Conservation (phyloP, 2,329 filamentous ascomycete genomes). For the Aspergillus unguis region DNA sequence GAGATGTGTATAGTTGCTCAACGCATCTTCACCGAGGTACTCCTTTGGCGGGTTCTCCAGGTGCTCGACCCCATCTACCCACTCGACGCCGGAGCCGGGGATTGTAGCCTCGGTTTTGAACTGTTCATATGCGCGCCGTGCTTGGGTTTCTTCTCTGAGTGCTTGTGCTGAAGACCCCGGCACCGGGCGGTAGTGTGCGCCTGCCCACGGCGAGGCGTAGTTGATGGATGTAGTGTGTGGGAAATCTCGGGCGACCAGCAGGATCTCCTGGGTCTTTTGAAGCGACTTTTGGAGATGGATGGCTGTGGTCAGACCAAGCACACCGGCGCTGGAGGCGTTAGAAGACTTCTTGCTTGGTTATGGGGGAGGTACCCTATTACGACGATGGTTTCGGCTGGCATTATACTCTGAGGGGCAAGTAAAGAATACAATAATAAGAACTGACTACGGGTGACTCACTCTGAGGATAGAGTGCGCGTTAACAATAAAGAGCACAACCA, state of each 20-base stretch:
- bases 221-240: conserved; percentile 40
- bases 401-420: too few species aligned
- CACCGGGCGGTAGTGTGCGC: conserved; percentile 48
- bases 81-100: conserved; percentile 37
- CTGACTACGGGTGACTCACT: too few species aligned
- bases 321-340: conserved; percentile 33
- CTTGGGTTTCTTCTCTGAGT: conserved; percentile 36
- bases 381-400: conserved; percentile 30
- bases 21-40: conserved; percentile 29
- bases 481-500: too few species aligned
- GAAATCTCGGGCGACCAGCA: conserved; percentile 42
- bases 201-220: conserved; percentile 48
- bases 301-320: conserved; percentile 40
- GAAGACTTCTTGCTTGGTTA: neutral
- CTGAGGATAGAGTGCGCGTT: too few species aligned
- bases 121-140: conserved; percentile 36
- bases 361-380: conserved; percentile 32
- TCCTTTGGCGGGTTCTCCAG: conserved; percentile 39
- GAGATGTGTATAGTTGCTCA: conserved; percentile 30
- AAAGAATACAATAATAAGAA: too few species aligned
- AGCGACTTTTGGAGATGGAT: conserved; percentile 32
- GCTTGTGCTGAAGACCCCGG: conserved; percentile 38
- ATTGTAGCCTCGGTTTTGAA: conserved; percentile 35
- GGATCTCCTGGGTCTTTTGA: conserved; percentile 28
- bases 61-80: conserved; percentile 42